Evolutionary conservation across 2,329 filamentous ascomycete species (phyloP), one percentile per base, ranked within the genome.

Genomic region (Fusarium continuum): DNA sequence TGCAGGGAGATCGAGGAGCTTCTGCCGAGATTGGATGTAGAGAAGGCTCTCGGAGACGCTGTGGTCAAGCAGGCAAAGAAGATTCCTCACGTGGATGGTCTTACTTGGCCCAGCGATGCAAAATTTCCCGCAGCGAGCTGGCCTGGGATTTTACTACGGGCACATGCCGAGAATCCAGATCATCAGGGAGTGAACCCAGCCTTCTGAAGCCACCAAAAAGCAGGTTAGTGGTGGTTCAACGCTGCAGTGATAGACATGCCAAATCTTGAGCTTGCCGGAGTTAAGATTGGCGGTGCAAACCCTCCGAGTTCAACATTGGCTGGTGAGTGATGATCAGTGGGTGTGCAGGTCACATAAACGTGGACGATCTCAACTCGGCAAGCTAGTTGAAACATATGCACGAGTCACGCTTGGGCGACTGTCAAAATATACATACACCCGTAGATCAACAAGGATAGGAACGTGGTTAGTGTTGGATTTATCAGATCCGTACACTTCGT

Each of bases 81-180:
- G 34, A 59, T 68, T 16, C 56, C 65, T 6, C 49, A 52, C 10
- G 45, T 67, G 20, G 70, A 73, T 43, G 65, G 57, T 28, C 23
- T 69, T 48, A 73, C 64, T 6, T 74, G 67, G 66, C 63, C 52
- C 11, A 62, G 48, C 29, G 62, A 63, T 19, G 61, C 73, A 38
- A 74, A 74, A 51, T 70, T 72, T 47, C 72, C 73, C 2, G 50
- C 52, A 14, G 70, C 59, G 6, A 73, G 72, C 34, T 74, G 72
- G 73, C 73, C 72, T 14, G 73, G 72, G 10, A 68, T 74, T n/a
- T 40, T 74, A 16, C 62, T 74, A 6, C 54, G 71, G 29, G 73
- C 72, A 20, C 68, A 74, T 34, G 40, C 70, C 26, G 65, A 74
- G 51, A 74, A 74, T 43, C 71, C 72, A 34, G 69, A 46, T 1